Base-by-base conservation (phyloP, 176 grass and related monocot species). In the Oryza brachyantha region DNA sequence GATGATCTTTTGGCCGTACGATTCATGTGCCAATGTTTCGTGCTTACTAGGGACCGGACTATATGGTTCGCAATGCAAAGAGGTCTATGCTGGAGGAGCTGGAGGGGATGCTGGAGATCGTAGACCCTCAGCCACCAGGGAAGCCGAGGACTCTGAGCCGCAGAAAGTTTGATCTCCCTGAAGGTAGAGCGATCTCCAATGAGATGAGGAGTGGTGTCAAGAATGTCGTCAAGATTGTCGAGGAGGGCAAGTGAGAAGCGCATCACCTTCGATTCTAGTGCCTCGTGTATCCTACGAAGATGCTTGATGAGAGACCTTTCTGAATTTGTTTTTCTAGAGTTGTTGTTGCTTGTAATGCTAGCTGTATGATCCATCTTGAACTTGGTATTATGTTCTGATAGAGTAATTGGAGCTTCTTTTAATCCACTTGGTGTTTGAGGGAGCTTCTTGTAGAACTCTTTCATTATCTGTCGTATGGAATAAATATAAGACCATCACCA, bases 1-100 rank as follows among this genome's bases (percentile, higher is more conserved):
- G n/a, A n/a, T 55, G 50, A 22, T 55, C 21, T 55, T 50, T 50
- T 19, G 46, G 5, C 60, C 4, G 29, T 8, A 64, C 19, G 29
- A 21, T 74, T 74, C 40, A 42, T 41, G 1, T 75, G 8, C 24
- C 11, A 42, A 42, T 26, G n/a, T 0, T 7, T 64, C 78, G 27
- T 73, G 3, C 31, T 32, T 32, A 5, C 9, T 35, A 94, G 94
- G 92, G 90, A 71, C 95, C 92, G 21, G 95, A 97, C 81, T 92
- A 88, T 50, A 94, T 98, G 95, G 95, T 98, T 24, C 75, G 95
- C 52, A 77, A 78, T 0, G 77, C 87, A 1, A 98, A 90, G 85
- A 98, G 85, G 63, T 91, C 92, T 50, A 98, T 98, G 92, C 58
- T 98, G 1, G 84, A 91, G 9, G 96, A 99, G 69, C 92, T 95